phyloP scores from a whole-genome alignment of 2,329 filamentous ascomycete genomes.

The Alternaria gansuensis region DNA sequence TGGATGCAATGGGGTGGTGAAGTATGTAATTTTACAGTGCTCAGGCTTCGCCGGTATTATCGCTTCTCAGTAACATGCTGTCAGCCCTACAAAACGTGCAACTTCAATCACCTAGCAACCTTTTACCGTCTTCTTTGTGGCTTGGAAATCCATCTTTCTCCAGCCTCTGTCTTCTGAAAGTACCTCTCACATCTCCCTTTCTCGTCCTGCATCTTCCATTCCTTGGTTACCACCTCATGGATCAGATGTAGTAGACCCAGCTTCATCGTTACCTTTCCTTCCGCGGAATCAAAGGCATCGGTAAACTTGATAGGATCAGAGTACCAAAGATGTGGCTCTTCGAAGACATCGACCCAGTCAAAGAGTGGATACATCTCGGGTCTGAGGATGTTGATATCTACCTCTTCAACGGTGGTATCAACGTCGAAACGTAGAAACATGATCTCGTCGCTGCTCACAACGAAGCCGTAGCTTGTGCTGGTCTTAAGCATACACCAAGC shows the following conservation, averaged over 20 bases:
- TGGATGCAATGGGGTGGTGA: background rate
- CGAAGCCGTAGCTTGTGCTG: slow-evolving; percentile 29
- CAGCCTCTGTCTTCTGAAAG: slow-evolving; percentile 12
- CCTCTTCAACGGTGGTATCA: slow-evolving; percentile 1
- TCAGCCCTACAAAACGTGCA: background rate
- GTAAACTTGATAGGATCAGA: slow-evolving; percentile 27
- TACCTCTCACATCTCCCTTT: slow-evolving; percentile 23
- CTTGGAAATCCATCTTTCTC: slow-evolving; percentile 10
- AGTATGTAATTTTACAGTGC: too few relatives aligned
- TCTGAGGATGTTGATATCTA: slow-evolving; percentile 1
- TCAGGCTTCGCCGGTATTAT: too few relatives aligned
- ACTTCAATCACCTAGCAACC: background rate
- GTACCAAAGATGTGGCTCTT: slow-evolving; percentile 26
- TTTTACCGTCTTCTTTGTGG: background rate
- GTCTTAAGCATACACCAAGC: slow-evolving; percentile 32
- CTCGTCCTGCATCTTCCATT: slow-evolving; percentile 18
- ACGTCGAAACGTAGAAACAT: slow-evolving; percentile 29
- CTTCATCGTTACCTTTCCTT: slow-evolving; percentile 14
- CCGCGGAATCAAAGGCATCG: slow-evolving; percentile 13
- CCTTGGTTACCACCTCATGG: slow-evolving; percentile 3
- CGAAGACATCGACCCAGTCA: slow-evolving; percentile 1
- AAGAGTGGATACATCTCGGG: background rate
- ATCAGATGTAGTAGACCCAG: slow-evolving; percentile 27
- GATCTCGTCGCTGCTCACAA: slow-evolving; percentile 31
- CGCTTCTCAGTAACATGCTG: background rate